These are phyloP conservation scores for Hypseocharis bilobata DNA, from an alignment of 441 rosid species.

Conservation along the genomic window DNA sequence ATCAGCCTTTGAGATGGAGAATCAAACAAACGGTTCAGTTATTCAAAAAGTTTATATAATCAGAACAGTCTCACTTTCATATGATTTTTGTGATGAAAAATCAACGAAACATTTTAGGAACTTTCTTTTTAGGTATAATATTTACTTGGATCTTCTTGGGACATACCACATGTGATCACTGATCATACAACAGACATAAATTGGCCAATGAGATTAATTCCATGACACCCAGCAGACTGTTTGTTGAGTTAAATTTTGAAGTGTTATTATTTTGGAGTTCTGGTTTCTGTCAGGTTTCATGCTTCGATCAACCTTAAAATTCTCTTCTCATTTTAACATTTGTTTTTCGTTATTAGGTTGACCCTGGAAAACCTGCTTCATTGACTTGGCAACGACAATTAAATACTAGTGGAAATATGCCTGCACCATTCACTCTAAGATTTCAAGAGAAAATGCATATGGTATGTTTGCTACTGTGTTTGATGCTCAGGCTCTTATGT, in stretches of 20 bases:
- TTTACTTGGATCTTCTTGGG: background rate
- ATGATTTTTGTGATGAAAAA: no score
- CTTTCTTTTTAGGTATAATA: background rate
- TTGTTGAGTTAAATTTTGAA: background rate
- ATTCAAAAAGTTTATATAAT: no score
- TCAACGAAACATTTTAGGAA: background rate
- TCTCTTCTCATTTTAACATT: background rate
- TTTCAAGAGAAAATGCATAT: slow-evolving; percentile 42
- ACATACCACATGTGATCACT: background rate
- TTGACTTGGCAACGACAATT: slow-evolving; percentile 66
- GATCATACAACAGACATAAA: background rate
- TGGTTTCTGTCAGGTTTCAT: background rate
- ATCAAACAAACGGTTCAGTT: no score
- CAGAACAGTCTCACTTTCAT: no score
- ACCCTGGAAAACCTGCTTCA: slow-evolving; percentile 39
- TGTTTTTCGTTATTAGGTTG: slow-evolving; percentile 33
- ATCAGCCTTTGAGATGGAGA: no score
- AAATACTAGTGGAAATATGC: slow-evolving; percentile 34
- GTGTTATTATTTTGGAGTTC: background rate
- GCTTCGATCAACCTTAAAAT: background rate
- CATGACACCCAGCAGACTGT: background rate
- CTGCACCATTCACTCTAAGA: slow-evolving; percentile 34
- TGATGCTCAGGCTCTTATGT: background rate
- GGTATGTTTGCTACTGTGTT: slow-evolving; percentile 34
- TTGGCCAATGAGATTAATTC: background rate